These are phyloP conservation scores for Astragalus membranaceus DNA, from an alignment of 306 rosid genomes.

Conservation along the genomic window DNA sequence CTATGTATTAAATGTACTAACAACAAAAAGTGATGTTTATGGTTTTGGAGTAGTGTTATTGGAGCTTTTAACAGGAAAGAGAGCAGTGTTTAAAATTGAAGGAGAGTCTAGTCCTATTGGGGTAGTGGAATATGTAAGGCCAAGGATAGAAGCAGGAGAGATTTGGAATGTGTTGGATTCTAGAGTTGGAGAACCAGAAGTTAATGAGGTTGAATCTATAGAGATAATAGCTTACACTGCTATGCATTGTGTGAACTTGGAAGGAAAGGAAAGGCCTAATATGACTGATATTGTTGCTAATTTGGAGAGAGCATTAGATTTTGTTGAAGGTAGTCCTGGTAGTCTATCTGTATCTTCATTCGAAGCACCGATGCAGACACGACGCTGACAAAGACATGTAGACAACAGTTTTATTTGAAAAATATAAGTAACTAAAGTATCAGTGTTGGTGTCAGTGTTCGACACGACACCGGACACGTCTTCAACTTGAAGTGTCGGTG, in stretches of 20 bases:
- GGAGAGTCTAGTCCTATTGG: constrained; percentile 21
- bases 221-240: constrained; percentile 43
- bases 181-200: constrained; percentile 39
- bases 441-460: too few relatives aligned
- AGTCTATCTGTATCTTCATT: constrained; percentile 22
- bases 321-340: constrained; percentile 20
- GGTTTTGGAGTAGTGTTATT: constrained; percentile 44
- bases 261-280: constrained; percentile 37
- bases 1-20: constrained; percentile 35
- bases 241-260: constrained; percentile 40
- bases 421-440: too few relatives aligned
- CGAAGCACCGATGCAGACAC: too few relatives aligned
- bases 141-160: constrained; percentile 34
- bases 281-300: constrained; percentile 40
- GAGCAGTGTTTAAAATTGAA: constrained; percentile 31
- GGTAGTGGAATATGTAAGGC: constrained; percentile 29
- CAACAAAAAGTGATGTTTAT: constrained; percentile 45
- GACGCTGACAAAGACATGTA: too few relatives aligned
- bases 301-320: constrained; percentile 38
- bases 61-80: constrained; percentile 47
- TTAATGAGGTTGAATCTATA: constrained; percentile 32
- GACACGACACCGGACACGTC: too few relatives aligned
- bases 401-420: too few relatives aligned
- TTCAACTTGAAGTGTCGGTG: too few relatives aligned
- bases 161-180: constrained; percentile 35